These are phyloP conservation scores for Diaporthe helianthi DNA, from an alignment of 2,329 filamentous ascomycete genomes.

Conservation along the genomic window DNA sequence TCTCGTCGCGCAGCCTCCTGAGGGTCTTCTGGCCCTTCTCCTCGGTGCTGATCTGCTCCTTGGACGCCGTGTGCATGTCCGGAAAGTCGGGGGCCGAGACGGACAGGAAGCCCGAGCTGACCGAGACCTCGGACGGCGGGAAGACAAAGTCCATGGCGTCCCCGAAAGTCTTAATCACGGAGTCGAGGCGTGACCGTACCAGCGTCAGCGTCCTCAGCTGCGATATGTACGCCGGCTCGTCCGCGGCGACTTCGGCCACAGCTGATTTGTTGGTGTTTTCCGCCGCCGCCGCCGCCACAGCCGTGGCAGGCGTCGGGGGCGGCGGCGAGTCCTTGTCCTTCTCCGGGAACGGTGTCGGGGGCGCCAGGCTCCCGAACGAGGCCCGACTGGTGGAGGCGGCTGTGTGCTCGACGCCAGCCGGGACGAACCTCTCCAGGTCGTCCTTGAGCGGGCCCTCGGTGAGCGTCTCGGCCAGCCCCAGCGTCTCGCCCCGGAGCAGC, in stretches of 20 bases:
- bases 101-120: slow-evolving; percentile 85
- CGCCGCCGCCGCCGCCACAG: neutral
- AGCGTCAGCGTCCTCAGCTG: slow-evolving; percentile 83
- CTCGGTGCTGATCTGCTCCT: slow-evolving; percentile 71
- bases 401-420: slow-evolving; percentile 52
- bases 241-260: slow-evolving; percentile 31
- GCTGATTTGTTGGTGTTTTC: neutral
- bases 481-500: slow-evolving; percentile 84
- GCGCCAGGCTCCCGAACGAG: slow-evolving; percentile 33
- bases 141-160: slow-evolving; percentile 96
- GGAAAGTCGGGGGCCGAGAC: slow-evolving; percentile 78
- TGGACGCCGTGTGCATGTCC: slow-evolving; percentile 47
- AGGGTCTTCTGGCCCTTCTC: slow-evolving; percentile 88
- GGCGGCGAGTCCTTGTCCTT: slow-evolving; percentile 30
- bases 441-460: slow-evolving; percentile 64
- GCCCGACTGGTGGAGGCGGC: slow-evolving; percentile 37
- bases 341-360: slow-evolving; percentile 38
- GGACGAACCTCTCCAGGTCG: slow-evolving; percentile 77
- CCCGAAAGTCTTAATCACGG: slow-evolving; percentile 89
- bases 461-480: slow-evolving; percentile 80
- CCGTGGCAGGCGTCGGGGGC: slow-evolving; percentile 32
- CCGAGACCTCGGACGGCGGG: slow-evolving; percentile 84
- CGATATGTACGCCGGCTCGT: slow-evolving; percentile 73
- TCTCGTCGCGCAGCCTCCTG: slow-evolving; percentile 73
- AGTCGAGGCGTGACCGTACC: slow-evolving; percentile 84